Evolutionary conservation across 352 stramenopile genomes (phyloP).

Genomic region (Pythium phragmiticola): DNA sequence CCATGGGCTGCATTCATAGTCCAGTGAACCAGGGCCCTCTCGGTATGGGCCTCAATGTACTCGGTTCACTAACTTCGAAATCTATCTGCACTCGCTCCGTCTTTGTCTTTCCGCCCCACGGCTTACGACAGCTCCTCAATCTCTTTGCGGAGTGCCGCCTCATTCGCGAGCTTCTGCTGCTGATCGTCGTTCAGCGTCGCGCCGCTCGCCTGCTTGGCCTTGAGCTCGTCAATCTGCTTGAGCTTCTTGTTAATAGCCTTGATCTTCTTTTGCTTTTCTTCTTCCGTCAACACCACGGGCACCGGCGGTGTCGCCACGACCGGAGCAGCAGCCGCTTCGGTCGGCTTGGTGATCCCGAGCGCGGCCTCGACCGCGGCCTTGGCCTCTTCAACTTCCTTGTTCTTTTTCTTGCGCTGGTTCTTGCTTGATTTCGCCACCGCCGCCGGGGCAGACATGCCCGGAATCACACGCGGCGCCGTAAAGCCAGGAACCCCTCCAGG

Average conservation of each 20-base stretch:
- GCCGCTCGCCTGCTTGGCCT: slow-evolving; percentile 69
- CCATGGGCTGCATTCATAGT: slow-evolving; percentile 29
- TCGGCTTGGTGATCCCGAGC: slow-evolving; percentile 22
- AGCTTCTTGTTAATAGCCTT: slow-evolving; percentile 85
- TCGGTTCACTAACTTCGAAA: not conserved
- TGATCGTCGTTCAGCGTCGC: slow-evolving; percentile 82
- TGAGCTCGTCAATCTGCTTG: slow-evolving; percentile 86
- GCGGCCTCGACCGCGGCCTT: slow-evolving; percentile 62
- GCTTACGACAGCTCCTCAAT: slow-evolving; percentile 50
- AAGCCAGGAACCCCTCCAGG: slow-evolving; percentile 39
- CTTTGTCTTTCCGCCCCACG: no score
- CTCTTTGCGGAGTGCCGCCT: slow-evolving; percentile 67
- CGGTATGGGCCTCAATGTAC: not conserved
- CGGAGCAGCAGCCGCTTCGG: slow-evolving; percentile 3
- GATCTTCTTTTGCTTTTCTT: slow-evolving; percentile 86
- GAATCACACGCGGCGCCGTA: slow-evolving; percentile 50
- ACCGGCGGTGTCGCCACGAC: slow-evolving; percentile 17
- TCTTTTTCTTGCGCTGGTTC: slow-evolving; percentile 83
- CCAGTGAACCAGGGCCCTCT: not conserved
- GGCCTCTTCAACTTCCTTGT: slow-evolving; percentile 67
- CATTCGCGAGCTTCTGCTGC: slow-evolving; percentile 68
- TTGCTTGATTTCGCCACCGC: slow-evolving; percentile 78
- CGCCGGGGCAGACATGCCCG: slow-evolving; percentile 53
- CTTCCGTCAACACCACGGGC: slow-evolving; percentile 45
- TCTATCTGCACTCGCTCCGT: slow-evolving; percentile 1